Conservation (phyloP, 2,329 filamentous ascomycete genomes). For the Aspergillus hortae region DNA sequence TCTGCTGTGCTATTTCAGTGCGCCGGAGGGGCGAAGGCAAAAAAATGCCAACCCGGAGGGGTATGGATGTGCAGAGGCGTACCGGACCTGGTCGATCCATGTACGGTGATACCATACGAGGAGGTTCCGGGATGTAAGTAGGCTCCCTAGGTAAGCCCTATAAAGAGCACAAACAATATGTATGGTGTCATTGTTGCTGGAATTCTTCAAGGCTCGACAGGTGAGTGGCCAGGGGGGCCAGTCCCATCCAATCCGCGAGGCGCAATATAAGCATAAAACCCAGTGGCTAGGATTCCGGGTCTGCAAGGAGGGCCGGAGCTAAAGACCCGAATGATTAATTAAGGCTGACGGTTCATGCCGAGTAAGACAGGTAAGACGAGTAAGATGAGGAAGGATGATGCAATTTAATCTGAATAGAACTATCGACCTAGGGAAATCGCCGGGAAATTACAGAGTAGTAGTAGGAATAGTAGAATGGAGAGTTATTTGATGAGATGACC, state of each 20-base stretch:
- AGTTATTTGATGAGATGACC: not conserved
- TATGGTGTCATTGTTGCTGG: no score
- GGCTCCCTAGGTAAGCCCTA: no score
- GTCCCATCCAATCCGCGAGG: not conserved
- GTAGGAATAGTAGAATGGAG: not conserved
- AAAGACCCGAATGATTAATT: constrained; percentile 1
- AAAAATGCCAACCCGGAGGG: not conserved
- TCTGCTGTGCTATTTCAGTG: not conserved
- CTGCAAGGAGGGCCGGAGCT: constrained; percentile 1
- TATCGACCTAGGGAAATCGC: not conserved
- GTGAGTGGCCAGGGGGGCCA: not conserved
- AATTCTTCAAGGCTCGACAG: no score
- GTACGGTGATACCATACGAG: no score
- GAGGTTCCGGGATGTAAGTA: no score
- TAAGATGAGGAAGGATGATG: not conserved
- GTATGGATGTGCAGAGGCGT: constrained; percentile 3
- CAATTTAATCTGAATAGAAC: not conserved
- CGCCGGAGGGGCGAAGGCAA: constrained; percentile 2
- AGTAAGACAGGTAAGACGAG: not conserved
- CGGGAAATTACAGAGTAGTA: not conserved
- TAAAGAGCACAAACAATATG: no score
- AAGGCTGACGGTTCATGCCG: constrained; percentile 5
- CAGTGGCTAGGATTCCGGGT: not conserved
- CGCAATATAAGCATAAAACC: not conserved
- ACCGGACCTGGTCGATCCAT: no score